Evolutionary conservation across 2,329 filamentous ascomycete genomes (phyloP).

Genomic region (Alternaria novae-zelandiae): DNA sequence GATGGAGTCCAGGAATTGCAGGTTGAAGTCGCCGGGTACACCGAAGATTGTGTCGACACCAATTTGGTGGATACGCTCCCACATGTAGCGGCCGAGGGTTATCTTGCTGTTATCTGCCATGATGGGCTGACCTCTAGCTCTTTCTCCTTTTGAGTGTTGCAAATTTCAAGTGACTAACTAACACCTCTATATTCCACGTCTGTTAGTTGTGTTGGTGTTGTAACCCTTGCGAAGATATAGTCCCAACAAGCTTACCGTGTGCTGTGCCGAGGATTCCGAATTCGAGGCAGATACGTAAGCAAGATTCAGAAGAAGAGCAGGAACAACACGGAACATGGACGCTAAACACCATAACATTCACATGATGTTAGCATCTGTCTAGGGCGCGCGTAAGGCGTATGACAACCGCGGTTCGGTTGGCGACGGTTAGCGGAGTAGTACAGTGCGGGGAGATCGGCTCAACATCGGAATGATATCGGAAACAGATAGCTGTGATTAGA

Average conservation of each 20-base stretch:
- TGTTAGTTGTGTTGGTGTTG: neutral
- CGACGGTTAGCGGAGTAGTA: conserved; percentile 16
- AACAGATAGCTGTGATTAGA: neutral
- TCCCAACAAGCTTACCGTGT: neutral
- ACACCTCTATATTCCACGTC: neutral
- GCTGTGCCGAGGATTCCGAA: neutral
- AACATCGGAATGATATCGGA: conserved; percentile 12
- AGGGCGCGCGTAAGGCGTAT: conserved; percentile 16
- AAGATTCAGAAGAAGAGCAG: neutral
- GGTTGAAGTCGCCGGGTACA: conserved; percentile 56
- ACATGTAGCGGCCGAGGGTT: conserved; percentile 52
- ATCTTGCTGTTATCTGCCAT: conserved; percentile 34
- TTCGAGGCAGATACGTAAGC: neutral
- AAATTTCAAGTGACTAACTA: neutral
- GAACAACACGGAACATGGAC: neutral
- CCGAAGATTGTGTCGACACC: conserved; percentile 52
- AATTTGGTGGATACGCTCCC: conserved; percentile 51
- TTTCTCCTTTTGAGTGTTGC: neutral
- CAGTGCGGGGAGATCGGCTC: conserved; percentile 13
- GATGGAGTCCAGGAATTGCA: conserved; percentile 54
- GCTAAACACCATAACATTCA: neutral
- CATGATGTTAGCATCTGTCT: conserved; percentile 10
- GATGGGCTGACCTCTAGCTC: neutral
- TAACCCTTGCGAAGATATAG: neutral
- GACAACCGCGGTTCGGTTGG: conserved; percentile 28